Base-by-base conservation (phyloP, 345 rosid species). In the Trapa bicornis region DNA sequence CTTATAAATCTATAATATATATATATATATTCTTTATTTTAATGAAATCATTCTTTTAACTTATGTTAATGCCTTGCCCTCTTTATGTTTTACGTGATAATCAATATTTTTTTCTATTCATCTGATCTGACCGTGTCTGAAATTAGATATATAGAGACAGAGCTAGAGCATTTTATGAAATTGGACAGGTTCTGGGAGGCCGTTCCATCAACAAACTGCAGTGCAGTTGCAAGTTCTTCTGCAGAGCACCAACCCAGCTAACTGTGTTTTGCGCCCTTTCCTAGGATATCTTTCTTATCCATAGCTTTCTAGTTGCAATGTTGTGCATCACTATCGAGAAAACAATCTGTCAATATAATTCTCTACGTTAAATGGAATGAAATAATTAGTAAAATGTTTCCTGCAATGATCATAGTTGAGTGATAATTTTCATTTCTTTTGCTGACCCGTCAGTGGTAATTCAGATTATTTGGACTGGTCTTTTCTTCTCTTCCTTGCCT, bases 111-210 rank as follows among this genome's bases (percentile, higher is more conserved):
- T 76, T 80, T 73, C 65, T 35, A 72, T 70, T 77, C 78, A 22
- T 22, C 29, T 22, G 29, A 22, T 77, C 68, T 73, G 82, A 82
- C 79, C 65, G 79, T 73, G 74, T 69, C 84, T 75, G 79, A 73
- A 77, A 56, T 75, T 76, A 79, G 72, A 80, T 78, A 80, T 77
- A 73, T 62, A 41, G 65, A 64, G 57, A 68, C 32, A 77, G 73
- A 70, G 58, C 29, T 5, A 36, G 38, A 32, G 32, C 66, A 64
- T 16, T 64, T 16, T 39, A 78, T 79, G 75, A 74, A 66, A 78
- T 74, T 69, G 78, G 75, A 50, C 79, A 43, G 69, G 33, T 72
- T 75, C 75, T 77, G 71, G 73, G 42, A 22, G 67, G 66, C 60
- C 37, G 74, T 68, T 64, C 68, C 66, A 67, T 72, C 68, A 41